A percentile compares a stretch with the other conserved stretches of the same genome.
Conservation (phyloP, 2,329 filamentous ascomycete species). For the Colletotrichum kahawae region DNA sequence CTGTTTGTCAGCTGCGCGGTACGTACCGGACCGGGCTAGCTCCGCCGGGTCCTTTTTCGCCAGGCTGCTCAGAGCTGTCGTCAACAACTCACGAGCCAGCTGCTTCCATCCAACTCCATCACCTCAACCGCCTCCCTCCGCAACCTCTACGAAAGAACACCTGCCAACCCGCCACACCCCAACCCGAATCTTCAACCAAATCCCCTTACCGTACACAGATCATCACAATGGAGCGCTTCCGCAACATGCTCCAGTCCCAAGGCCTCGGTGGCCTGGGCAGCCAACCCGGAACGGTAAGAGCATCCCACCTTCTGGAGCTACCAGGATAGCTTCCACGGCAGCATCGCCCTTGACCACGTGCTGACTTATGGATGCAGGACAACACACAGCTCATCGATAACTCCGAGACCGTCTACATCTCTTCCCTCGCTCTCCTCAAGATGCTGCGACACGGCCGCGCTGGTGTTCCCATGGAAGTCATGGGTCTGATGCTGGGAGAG, state of each 20-base stretch:
- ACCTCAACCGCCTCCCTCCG: slow-evolving; percentile 9
- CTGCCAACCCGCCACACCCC: neutral
- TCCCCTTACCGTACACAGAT: neutral
- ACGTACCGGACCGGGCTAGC: slow-evolving; percentile 23
- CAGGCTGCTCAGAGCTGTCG: slow-evolving; percentile 37
- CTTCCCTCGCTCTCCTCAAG: slow-evolving; percentile 94
- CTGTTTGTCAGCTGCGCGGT: slow-evolving; percentile 1
- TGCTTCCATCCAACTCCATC: slow-evolving; percentile 20
- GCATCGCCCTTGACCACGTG: neutral
- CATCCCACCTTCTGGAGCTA: slow-evolving; percentile 20
- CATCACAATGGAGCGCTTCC: slow-evolving; percentile 83
- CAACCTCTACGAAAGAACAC: neutral
- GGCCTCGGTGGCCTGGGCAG: slow-evolving; percentile 70
- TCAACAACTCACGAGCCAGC: slow-evolving; percentile 28
- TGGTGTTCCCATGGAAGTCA: slow-evolving; percentile 99
- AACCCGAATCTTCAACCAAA: neutral
- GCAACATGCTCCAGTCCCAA: slow-evolving; percentile 82
- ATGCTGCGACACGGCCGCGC: slow-evolving; percentile 98
- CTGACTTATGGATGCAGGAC: slow-evolving; percentile 61
- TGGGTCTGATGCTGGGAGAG: slow-evolving; percentile 98
- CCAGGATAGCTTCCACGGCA: neutral
- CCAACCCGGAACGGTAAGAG: slow-evolving; percentile 65
- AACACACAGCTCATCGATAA: slow-evolving; percentile 94
- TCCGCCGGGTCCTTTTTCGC: slow-evolving; percentile 25
- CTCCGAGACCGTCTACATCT: slow-evolving; percentile 99